These are phyloP conservation scores for Suillus hirtellus DNA, from an alignment of 768 basidiomycete genomes.

Conservation along the genomic window DNA sequence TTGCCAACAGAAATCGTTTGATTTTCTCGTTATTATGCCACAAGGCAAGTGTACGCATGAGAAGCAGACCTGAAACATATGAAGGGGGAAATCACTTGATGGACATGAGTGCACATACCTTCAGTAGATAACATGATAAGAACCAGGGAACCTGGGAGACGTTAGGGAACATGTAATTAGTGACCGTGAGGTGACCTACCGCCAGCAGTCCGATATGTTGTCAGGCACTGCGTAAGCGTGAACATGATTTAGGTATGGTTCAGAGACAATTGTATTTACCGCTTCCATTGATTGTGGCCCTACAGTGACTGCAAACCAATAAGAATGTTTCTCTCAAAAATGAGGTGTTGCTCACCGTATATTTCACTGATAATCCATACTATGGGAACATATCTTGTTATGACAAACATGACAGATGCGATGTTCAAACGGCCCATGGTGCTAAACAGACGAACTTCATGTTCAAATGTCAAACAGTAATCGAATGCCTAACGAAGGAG, in stretches of 20 bases:
- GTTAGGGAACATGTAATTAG: background rate
- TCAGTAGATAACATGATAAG: constrained; percentile 16
- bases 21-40: constrained; percentile 5
- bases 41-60: constrained; percentile 17
- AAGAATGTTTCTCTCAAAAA: background rate
- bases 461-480: constrained; percentile 15
- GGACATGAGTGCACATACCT: background rate
- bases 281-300: constrained; percentile 5
- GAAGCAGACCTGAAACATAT: constrained; percentile 11
- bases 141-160: constrained; percentile 8
- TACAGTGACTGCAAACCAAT: background rate
- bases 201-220: constrained; percentile 15
- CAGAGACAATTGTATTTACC: background rate
- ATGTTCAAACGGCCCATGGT: constrained; percentile 7
- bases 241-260: background rate
- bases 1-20: constrained; percentile 5
- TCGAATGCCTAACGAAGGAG: constrained; percentile 9
- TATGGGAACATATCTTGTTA: constrained; percentile 15
- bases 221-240: constrained; percentile 10
- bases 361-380: constrained; percentile 7
- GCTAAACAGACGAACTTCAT: constrained; percentile 14
- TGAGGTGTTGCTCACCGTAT: constrained; percentile 11
- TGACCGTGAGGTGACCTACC: constrained; percentile 8
- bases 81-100: background rate
- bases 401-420: constrained; percentile 11